Evolutionary conservation across 2,329 filamentous ascomycete genomes (phyloP), one percentile per base, ranked within the genome.

Genomic region (Verticillium dahliae): DNA sequence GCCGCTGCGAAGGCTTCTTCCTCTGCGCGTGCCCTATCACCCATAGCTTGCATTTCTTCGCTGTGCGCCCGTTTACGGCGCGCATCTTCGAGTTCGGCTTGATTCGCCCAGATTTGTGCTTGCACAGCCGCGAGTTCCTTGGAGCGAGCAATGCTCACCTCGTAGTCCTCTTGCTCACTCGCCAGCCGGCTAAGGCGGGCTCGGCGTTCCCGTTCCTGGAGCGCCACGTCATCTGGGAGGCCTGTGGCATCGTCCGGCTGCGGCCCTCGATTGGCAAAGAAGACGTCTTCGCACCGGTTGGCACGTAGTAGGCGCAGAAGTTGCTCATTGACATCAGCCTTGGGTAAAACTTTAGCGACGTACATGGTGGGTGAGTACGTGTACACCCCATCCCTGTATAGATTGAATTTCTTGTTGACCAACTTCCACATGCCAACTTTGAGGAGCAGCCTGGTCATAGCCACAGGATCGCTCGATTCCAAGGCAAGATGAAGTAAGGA

Each of bases 321-420:
- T 50, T 78, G 70, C 0, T 76, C 70, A 6, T 74, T 75, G 13
- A 67, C 61, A 27, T 79, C 76, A 1, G 75, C 74, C 4, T 74
- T 68, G 0, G 73, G 69, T 6, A 85, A 66, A 1, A 84, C 69
- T 54, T 79, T 81, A 39, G 71, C 67, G 22, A 87, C 78, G 69
- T 89, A 90, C 75, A 85, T 87, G 3, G 86, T 85, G 0, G 87
- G 83, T 0, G 87, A 90, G 71, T 88, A 90, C 1, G 81, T 84
- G 66, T 80, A 79, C 5, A 75, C 77, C 31, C 80, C 80, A 52
- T 81, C 76, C 1, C 73, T 81, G 71, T 80, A 85, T 63, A 80
- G 74, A 65, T 87, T 85, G 67, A 80, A 84, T 0, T 82, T 75
- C 63, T 84, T 81, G 72, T 89, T 89, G 67, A 89, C 74, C 37